Base-by-base conservation (phyloP, 495 filamentous ascomycete species). In the Podospora pseudopauciseta region DNA sequence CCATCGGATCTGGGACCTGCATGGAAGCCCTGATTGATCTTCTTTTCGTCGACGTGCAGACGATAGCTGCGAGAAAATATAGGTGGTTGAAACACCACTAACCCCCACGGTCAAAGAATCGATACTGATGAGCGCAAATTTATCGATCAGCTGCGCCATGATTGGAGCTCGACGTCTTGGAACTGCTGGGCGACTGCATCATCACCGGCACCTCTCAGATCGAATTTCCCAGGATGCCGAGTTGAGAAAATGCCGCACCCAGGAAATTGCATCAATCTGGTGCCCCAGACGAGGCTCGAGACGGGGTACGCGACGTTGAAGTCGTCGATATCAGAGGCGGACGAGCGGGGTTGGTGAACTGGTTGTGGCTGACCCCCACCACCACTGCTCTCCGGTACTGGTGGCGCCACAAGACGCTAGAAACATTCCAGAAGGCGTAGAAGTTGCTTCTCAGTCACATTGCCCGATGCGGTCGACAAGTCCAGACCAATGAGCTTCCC, bases 341-440 rank as follows among this genome's bases (percentile, higher is more conserved):
- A 26, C 6, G 11, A 20, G 55, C n/a, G 1, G 23, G 23, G 23
- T 23, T 20, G 55, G n/a, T 58, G 15, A 58, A 23, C 18, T 20
- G n/a, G n/a, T 23, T 19, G 55, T 58, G 55, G 55, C 23, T 58
- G 55, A 20, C 58, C 28, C 59, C 23, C 59, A 49, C 28, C 60
- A 44, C n/a, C 18, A 19, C 18, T 32, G 30, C 32, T 49, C 39
- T 11, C 39, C 61, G 16, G 18, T 63, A 57, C 63, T 68, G 58
- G 67, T 59, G 39, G 62, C 68, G 63, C 66, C 70, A 63, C 69
- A 49, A 23, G 4, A 66, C 72, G 68, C 72, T 74, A 74, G 70
- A 81, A 81, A 66, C 11, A 65, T 81, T 81, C 79, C 70, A 78
- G 79, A 81, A 81, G 78, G 74, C 73, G 73, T 75, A 68, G 68